Conservation (phyloP, 257 asterid species). For the Solanum dulcamara region DNA sequence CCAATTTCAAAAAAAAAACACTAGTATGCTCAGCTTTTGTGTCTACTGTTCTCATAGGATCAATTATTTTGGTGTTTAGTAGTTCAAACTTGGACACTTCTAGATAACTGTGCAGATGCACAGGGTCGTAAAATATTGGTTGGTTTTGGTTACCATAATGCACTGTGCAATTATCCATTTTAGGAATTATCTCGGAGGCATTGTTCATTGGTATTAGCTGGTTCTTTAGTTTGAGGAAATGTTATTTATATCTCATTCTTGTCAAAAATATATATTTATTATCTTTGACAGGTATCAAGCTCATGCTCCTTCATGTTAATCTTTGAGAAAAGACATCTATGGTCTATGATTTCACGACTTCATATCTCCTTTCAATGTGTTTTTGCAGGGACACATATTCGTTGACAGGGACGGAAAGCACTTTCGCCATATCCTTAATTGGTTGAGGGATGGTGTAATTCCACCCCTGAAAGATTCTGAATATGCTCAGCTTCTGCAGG, state of each 20-base stretch:
- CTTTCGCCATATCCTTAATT: slow-evolving; percentile 82
- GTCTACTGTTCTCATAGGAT: background rate
- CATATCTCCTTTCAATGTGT: slow-evolving; percentile 5
- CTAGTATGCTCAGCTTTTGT: background rate
- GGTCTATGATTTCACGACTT: background rate
- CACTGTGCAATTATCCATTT: background rate
- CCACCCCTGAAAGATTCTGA: slow-evolving; percentile 60
- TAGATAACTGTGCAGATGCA: background rate
- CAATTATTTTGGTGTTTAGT: background rate
- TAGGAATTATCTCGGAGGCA: background rate
- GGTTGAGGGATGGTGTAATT: slow-evolving; percentile 87
- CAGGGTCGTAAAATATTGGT: background rate
- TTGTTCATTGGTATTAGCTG: background rate
- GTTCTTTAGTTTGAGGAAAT: background rate
- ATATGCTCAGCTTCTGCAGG: slow-evolving; percentile 62
- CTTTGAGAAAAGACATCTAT: background rate
- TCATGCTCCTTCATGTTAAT: background rate
- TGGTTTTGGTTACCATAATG: background rate
- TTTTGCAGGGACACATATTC: slow-evolving; percentile 75
- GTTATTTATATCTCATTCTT: background rate
- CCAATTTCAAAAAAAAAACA: too few species aligned
- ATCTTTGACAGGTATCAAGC: background rate
- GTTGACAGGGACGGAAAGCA: slow-evolving; percentile 90
- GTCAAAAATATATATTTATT: background rate
- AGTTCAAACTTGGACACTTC: background rate